These are phyloP conservation scores for Penicillium janthinellum DNA, from an alignment of 2,329 filamentous ascomycete species.

Conservation along the genomic window DNA sequence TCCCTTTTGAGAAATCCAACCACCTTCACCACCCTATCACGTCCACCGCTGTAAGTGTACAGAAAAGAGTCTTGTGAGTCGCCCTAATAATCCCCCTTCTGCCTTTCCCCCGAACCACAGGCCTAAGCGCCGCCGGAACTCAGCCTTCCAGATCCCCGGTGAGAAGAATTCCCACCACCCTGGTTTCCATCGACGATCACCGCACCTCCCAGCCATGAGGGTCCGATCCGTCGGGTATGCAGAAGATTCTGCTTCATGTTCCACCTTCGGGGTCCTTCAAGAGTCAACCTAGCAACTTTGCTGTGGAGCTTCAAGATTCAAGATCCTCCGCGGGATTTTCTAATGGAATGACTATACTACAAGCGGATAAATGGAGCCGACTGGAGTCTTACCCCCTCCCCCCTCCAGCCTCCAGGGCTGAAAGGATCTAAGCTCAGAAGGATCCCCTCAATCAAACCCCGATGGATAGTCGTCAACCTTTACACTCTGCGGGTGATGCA, in stretches of 20 bases:
- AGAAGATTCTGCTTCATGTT: background rate
- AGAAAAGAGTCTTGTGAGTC: background rate
- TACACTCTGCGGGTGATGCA: background rate
- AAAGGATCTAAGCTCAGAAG: background rate
- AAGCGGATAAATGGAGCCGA: background rate
- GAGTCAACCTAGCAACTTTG: too few relatives aligned
- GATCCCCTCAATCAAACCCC: background rate
- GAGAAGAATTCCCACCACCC: conserved; percentile 9
- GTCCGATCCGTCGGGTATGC: background rate
- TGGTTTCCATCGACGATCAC: conserved; percentile 10
- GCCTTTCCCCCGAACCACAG: background rate
- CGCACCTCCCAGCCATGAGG: background rate
- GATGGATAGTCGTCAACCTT: background rate
- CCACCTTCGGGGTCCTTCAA: background rate
- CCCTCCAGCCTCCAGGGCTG: background rate
- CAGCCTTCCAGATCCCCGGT: background rate
- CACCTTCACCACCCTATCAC: background rate
- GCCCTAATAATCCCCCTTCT: conserved; percentile 1
- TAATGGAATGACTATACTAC: background rate
- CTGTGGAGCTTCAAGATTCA: too few relatives aligned
- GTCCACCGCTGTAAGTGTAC: background rate
- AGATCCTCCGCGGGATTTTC: too few relatives aligned
- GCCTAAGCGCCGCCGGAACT: conserved; percentile 2
- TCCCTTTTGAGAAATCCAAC: background rate
- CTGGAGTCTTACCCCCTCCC: background rate